phyloP scores from a whole-genome alignment of 257 asterid genomes.

The Solanum medicagineum region DNA sequence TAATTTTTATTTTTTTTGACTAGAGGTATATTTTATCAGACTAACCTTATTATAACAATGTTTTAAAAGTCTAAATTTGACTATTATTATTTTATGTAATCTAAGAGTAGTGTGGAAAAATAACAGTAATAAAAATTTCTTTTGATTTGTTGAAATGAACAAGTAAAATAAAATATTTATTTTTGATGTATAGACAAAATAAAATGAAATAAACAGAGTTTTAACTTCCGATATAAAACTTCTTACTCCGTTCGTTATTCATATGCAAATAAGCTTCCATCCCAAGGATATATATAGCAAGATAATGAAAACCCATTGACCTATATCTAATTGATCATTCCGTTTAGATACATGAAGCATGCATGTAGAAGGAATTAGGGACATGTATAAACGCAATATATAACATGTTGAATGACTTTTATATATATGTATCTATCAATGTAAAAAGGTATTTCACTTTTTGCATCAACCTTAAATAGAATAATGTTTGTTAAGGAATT shows the following conservation, averaged over 20 bases:
- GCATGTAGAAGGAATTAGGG: slow-evolving; percentile 2
- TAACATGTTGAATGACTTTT: slow-evolving; percentile 2
- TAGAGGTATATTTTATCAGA: too few species aligned
- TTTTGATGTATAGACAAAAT: too few species aligned
- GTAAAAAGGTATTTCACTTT: slow-evolving; percentile 27
- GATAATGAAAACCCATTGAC: background rate
- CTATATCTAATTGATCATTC: background rate
- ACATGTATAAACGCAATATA: background rate
- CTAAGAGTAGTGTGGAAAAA: too few species aligned
- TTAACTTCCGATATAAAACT: background rate
- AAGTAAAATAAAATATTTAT: background rate
- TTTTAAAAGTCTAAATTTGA: too few species aligned
- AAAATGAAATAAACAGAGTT: background rate
- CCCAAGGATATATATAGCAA: background rate
- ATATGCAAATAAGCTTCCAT: background rate
- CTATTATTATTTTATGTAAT: too few species aligned
- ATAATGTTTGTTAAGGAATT: slow-evolving; percentile 4
- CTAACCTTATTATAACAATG: too few species aligned
- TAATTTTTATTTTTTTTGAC: too few species aligned
- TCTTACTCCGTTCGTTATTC: background rate
- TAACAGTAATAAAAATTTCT: background rate
- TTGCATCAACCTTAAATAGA: background rate
- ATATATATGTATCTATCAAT: slow-evolving; percentile 4
- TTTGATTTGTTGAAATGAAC: too few species aligned
- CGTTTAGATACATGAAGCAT: background rate